These are phyloP conservation scores for Venturia carpophila DNA, from an alignment of 2,329 filamentous ascomycete species.

Conservation along the genomic window DNA sequence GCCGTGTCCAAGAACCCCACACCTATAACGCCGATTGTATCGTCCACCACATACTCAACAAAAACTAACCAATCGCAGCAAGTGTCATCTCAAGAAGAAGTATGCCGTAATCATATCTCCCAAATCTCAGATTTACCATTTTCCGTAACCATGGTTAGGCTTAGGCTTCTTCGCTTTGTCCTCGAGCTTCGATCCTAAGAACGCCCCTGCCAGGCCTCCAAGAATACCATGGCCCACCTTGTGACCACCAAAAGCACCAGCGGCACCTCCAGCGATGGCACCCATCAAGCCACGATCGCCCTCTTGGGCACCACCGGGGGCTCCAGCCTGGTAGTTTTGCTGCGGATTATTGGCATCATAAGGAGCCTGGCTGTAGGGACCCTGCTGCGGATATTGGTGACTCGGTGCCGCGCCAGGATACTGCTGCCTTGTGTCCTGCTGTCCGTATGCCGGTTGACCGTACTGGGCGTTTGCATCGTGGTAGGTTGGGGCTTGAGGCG, in stretches of 20 bases:
- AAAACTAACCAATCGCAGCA: background rate
- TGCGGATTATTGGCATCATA: constrained; percentile 29
- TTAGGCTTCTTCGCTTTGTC: constrained; percentile 41
- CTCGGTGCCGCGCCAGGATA: constrained; percentile 11
- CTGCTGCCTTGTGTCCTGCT: constrained; percentile 2
- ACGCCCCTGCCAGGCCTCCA: constrained; percentile 50
- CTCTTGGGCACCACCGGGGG: constrained; percentile 41
- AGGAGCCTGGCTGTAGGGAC: constrained; percentile 32
- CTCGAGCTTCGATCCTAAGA: constrained; percentile 48
- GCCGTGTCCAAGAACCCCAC: background rate
- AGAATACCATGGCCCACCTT: constrained; percentile 50
- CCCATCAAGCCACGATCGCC: constrained; percentile 52
- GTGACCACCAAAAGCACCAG: constrained; percentile 48
- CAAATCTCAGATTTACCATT: constrained; percentile 1
- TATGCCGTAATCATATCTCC: background rate
- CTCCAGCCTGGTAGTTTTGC: constrained; percentile 28
- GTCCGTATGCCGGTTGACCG: constrained; percentile 11
- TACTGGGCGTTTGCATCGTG: constrained; percentile 19
- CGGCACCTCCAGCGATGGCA: constrained; percentile 48
- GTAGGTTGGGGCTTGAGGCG: constrained; percentile 26
- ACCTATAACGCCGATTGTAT: background rate
- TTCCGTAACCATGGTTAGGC: constrained; percentile 12
- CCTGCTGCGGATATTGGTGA: constrained; percentile 35
- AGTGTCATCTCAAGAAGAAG: background rate
- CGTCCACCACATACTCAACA: background rate